A percentile compares a stretch with the other conserved stretches of the same genome.
These are phyloP conservation scores for Perkinsus marinus DNA, from an alignment of 169 alveolate genomes.

Conservation along the genomic window DNA sequence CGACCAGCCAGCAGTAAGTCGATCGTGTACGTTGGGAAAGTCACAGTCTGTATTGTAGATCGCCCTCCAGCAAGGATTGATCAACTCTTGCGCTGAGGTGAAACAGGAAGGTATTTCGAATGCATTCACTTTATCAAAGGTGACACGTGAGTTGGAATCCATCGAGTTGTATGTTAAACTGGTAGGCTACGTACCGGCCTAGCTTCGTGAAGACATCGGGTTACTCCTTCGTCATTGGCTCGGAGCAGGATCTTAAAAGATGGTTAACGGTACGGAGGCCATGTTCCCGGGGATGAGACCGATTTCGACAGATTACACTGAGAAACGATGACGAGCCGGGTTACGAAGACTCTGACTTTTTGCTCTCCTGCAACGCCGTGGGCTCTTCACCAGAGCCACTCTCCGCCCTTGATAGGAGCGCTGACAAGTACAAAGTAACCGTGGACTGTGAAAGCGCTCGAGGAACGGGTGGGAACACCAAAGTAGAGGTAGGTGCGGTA, in stretches of 20 bases:
- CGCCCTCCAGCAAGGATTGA: not conserved
- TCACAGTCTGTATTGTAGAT: not conserved
- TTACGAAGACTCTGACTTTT: not conserved
- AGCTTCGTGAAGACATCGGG: not conserved
- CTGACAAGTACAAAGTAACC: not conserved
- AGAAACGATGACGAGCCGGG: not conserved
- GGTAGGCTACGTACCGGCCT: not conserved
- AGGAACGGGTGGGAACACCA: not conserved
- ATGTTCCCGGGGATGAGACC: too few relatives aligned
- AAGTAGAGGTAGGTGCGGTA: too few relatives aligned
- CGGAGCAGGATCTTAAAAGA: not conserved
- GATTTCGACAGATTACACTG: not conserved
- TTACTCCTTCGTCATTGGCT: too few relatives aligned
- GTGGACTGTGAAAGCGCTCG: not conserved
- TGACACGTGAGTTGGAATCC: not conserved
- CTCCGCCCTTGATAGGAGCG: not conserved
- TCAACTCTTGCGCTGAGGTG: not conserved
- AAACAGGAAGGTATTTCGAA: not conserved
- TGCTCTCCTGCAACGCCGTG: not conserved
- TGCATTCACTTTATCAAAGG: not conserved
- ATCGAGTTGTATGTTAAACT: too few relatives aligned
- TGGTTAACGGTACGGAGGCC: not conserved
- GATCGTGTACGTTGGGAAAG: not conserved
- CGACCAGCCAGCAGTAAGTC: not conserved
- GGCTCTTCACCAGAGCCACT: not conserved